phyloP scores from a whole-genome alignment of 768 basidiomycete genomes.

The Phylloporus rhodoxanthus region DNA sequence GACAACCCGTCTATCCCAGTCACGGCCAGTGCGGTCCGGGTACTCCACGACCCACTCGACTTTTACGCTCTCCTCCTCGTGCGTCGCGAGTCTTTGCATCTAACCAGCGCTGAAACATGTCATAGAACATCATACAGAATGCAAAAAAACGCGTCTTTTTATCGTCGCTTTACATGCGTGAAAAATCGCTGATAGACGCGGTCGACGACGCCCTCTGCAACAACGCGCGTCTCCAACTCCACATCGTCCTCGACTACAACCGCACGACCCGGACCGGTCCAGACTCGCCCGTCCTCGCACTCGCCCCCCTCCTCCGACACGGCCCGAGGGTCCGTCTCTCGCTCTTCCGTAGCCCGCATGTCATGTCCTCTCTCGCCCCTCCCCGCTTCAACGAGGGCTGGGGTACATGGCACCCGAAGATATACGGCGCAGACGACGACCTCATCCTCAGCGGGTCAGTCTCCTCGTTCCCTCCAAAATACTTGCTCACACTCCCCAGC shows the following conservation, averaged over 20 bases:
- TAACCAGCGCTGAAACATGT: neutral
- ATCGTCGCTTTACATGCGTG: slow-evolving; percentile 43
- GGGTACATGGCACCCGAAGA: slow-evolving; percentile 98
- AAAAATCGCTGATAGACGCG: slow-evolving; percentile 56
- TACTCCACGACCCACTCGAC: slow-evolving; percentile 51
- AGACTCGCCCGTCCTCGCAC: slow-evolving; percentile 57
- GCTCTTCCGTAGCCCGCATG: slow-evolving; percentile 83
- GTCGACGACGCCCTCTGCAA: slow-evolving; percentile 53
- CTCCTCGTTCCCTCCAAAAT: neutral
- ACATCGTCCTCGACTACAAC: slow-evolving; percentile 76
- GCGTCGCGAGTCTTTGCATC: slow-evolving; percentile 18
- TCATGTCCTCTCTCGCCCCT: slow-evolving; percentile 76
- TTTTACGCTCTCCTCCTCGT: slow-evolving; percentile 57
- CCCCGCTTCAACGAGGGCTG: slow-evolving; percentile 96
- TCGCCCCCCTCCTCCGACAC: slow-evolving; percentile 70
- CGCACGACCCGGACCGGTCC: slow-evolving; percentile 71
- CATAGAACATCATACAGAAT: slow-evolving; percentile 67
- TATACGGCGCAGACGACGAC: slow-evolving; percentile 90
- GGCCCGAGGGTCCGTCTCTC: slow-evolving; percentile 68
- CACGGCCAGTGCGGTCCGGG: slow-evolving; percentile 38
- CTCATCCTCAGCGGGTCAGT: slow-evolving; percentile 89
- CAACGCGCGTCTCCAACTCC: slow-evolving; percentile 58
- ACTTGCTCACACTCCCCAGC: slow-evolving; percentile 37
- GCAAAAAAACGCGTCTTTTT: slow-evolving; percentile 80
- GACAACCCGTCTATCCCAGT: slow-evolving; percentile 17